phyloP scores from a whole-genome alignment of 1,284 basidiomycete species.

The Microbotryum lychnidis-dioicae region DNA sequence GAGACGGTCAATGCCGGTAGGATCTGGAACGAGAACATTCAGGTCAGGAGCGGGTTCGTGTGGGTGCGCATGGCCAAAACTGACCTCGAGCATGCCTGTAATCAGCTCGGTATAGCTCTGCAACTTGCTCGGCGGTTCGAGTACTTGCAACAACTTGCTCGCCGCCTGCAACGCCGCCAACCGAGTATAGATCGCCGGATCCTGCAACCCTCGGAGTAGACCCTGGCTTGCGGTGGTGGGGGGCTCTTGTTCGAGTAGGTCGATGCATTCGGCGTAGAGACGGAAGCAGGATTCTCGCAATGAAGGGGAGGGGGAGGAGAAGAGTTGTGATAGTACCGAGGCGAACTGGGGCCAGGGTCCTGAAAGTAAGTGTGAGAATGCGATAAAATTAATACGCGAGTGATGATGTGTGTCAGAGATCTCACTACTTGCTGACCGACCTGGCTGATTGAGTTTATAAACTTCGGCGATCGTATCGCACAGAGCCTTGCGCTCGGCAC shows the following conservation, averaged over 20 bases:
- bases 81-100: constrained; percentile 6
- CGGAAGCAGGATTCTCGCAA: constrained; percentile 5
- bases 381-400: too few relatives aligned
- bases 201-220: constrained; percentile 1
- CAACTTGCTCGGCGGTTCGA: not conserved
- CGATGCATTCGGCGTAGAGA: constrained; percentile 11
- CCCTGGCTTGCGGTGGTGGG: not conserved
- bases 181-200: not conserved
- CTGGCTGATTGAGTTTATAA: not conserved
- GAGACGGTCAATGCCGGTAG: constrained; percentile 3
- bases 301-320: not conserved
- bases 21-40: not conserved
- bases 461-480: constrained; percentile 8
- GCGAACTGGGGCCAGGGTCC: constrained; percentile 4
- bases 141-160: too few relatives aligned
- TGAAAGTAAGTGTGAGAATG: not conserved
- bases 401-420: not conserved
- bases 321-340: constrained; percentile 1
- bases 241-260: constrained; percentile 6
- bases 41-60: not conserved
- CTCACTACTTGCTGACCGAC: not conserved
- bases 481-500: constrained; percentile 2
- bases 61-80: not conserved
- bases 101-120: not conserved
- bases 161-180: too few relatives aligned